A percentile compares a stretch with the other conserved stretches of the same genome.
Evolutionary conservation across 2,329 filamentous ascomycete species (phyloP).

Genomic region (Stagonosporopsis chrysanthemi): DNA sequence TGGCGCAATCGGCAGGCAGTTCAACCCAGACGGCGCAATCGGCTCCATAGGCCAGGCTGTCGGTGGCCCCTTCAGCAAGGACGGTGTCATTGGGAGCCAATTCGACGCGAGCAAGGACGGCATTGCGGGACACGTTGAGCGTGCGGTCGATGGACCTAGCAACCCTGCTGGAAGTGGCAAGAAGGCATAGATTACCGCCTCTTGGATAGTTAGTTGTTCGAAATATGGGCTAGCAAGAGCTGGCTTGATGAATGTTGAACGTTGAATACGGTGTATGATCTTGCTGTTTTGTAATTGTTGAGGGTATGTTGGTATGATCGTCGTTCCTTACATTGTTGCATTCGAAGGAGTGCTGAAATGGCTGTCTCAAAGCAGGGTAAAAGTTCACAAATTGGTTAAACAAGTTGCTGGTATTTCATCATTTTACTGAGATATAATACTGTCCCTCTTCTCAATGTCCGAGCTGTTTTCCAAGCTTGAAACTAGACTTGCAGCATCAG

Average conservation of each 20-base stretch:
- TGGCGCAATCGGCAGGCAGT: conserved; percentile 63
- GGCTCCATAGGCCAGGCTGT: conserved; percentile 60
- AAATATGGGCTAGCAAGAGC: conserved; percentile 14
- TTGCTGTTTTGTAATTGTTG: no score
- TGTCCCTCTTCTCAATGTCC: neutral
- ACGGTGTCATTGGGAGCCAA: conserved; percentile 63
- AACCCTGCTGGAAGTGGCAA: conserved; percentile 45
- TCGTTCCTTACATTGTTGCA: no score
- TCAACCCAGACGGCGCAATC: conserved; percentile 59
- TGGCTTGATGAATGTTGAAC: neutral
- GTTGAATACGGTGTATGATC: neutral
- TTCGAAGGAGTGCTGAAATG: no score
- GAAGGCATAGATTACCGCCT: conserved; percentile 20
- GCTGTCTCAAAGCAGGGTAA: no score
- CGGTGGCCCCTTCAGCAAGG: conserved; percentile 54
- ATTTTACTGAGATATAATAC: neutral
- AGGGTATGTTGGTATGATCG: no score
- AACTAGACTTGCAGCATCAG: neutral
- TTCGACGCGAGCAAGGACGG: conserved; percentile 62
- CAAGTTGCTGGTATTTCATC: no score
- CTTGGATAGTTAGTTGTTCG: neutral
- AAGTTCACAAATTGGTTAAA: no score
- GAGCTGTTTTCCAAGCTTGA: neutral
- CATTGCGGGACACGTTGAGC: conserved; percentile 63
- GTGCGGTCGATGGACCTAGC: conserved; percentile 52